Conservation (phyloP, 805 yeast genomes). For the Sporopachydermia lactativora region DNA sequence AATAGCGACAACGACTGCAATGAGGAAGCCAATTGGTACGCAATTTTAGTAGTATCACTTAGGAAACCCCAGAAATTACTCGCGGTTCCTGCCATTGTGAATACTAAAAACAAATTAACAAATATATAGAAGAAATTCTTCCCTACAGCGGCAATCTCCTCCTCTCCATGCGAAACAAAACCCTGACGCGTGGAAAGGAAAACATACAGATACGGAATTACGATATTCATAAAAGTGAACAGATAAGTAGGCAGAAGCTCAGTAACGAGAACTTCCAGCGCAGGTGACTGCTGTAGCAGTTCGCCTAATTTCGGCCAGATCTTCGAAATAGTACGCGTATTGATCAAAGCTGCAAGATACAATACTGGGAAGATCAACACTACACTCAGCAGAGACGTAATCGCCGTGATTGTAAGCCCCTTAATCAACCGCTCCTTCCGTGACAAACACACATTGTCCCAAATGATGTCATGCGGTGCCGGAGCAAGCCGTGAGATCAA, state of each 20-base stretch:
- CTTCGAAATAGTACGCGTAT: slow-evolving; percentile 60
- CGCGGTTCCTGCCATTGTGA: slow-evolving; percentile 89
- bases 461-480: slow-evolving; percentile 88
- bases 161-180: slow-evolving; percentile 82
- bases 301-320: slow-evolving; percentile 77
- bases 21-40: slow-evolving; percentile 73
- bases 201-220: slow-evolving; percentile 76
- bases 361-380: slow-evolving; percentile 73
- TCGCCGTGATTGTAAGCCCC: slow-evolving; percentile 45
- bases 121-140: slow-evolving; percentile 92
- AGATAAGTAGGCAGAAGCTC: slow-evolving; percentile 86
- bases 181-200: slow-evolving; percentile 80
- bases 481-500: slow-evolving; percentile 81
- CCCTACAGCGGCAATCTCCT: slow-evolving; percentile 76
- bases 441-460: slow-evolving; percentile 82
- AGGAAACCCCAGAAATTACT: slow-evolving; percentile 66
- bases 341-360: slow-evolving; percentile 70
- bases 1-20: slow-evolving; percentile 68
- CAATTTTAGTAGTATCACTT: slow-evolving; percentile 82
- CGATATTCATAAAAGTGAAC: slow-evolving; percentile 69
- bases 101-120: slow-evolving; percentile 84
- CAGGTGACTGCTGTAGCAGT: slow-evolving; percentile 43
- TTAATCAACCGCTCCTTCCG: slow-evolving; percentile 56
- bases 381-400: slow-evolving; percentile 56
- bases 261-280: slow-evolving; percentile 72